phyloP scores from a whole-genome alignment of 768 basidiomycete genomes.

The Boletus sensibilis region DNA sequence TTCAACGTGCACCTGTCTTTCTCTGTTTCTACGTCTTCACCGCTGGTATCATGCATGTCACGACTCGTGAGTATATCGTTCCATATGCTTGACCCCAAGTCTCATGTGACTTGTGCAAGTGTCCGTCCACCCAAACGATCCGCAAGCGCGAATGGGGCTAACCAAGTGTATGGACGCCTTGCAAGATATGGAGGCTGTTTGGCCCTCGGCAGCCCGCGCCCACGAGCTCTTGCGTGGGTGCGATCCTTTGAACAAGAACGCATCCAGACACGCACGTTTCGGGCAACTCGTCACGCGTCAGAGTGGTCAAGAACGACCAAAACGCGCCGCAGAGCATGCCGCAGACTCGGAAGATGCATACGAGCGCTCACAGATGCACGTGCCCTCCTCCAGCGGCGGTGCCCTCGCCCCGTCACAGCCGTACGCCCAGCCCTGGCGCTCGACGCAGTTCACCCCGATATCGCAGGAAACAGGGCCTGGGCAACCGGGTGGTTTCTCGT shows the following conservation, averaged over 20 bases:
- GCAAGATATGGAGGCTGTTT: conserved; percentile 61
- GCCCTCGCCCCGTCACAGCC: conserved; percentile 13
- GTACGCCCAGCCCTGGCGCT: conserved; percentile 32
- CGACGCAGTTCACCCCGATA: conserved; percentile 20
- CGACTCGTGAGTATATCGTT: conserved; percentile 50
- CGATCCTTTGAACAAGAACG: conserved; percentile 34
- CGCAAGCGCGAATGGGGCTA: conserved; percentile 65
- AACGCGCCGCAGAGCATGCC: conserved; percentile 59
- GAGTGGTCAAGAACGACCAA: conserved; percentile 40
- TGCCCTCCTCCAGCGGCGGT: conserved; percentile 1
- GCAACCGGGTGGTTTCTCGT: conserved; percentile 12
- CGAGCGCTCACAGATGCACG: conserved; percentile 23
- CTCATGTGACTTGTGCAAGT: conserved; percentile 40
- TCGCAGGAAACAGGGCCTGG: conserved; percentile 6
- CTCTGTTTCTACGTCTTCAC: conserved; percentile 79
- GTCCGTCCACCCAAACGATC: conserved; percentile 61
- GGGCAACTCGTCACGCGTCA: conserved; percentile 15
- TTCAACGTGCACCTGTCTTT: conserved; percentile 65
- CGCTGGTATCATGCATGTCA: conserved; percentile 77
- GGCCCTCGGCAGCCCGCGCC: conserved; percentile 77
- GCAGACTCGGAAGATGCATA: conserved; percentile 38
- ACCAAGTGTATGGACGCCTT: conserved; percentile 67
- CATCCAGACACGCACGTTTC: not conserved
- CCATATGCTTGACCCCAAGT: not conserved
- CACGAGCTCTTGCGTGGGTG: conserved; percentile 69